phyloP scores from a whole-genome alignment of 352 stramenopile species.

The Phytophthora quininea region DNA sequence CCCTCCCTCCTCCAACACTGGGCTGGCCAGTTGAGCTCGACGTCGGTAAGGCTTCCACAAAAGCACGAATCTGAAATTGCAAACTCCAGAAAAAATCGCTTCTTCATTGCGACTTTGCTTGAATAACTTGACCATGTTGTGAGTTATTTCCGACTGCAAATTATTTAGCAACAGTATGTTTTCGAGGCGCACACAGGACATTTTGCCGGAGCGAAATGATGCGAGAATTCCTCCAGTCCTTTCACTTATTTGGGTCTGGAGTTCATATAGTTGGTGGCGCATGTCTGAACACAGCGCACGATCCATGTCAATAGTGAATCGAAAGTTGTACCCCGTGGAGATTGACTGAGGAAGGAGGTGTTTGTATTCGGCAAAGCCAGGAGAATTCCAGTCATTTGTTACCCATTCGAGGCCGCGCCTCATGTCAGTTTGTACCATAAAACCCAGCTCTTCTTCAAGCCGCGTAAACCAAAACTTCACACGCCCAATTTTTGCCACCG shows the following conservation, averaged over 20 bases:
- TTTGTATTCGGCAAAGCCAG: slow-evolving; percentile 1
- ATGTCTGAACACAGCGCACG: slow-evolving; percentile 4
- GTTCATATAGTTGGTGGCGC: slow-evolving; percentile 1
- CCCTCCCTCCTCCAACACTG: slow-evolving; percentile 2
- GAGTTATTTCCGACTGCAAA: slow-evolving; percentile 23
- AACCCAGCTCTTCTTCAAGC: slow-evolving; percentile 62
- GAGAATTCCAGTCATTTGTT: slow-evolving; percentile 6
- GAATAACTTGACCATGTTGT: slow-evolving; percentile 22
- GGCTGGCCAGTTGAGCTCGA: slow-evolving; percentile 5
- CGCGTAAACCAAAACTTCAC: slow-evolving; percentile 71
- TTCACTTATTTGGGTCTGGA: neutral
- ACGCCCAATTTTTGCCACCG: slow-evolving; percentile 72
- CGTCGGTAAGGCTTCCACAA: slow-evolving; percentile 15
- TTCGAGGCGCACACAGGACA: slow-evolving; percentile 25
- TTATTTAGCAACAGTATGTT: slow-evolving; percentile 38
- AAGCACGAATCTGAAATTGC: slow-evolving; percentile 40
- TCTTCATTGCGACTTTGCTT: slow-evolving; percentile 23
- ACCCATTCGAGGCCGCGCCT: slow-evolving; percentile 35
- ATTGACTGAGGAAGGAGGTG: slow-evolving; percentile 44
- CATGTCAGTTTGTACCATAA: slow-evolving; percentile 46
- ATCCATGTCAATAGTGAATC: slow-evolving; percentile 48
- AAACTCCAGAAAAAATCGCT: slow-evolving; percentile 48
- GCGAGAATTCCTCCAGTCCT: slow-evolving; percentile 6
- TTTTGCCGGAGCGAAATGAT: slow-evolving; percentile 4
- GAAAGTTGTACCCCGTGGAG: slow-evolving; percentile 16